Percentiles rank a stretch among this genome's conserved stretches.
These are phyloP conservation scores for Alternaria metachromatica DNA, from an alignment of 2,329 filamentous ascomycete species.

Conservation along the genomic window DNA sequence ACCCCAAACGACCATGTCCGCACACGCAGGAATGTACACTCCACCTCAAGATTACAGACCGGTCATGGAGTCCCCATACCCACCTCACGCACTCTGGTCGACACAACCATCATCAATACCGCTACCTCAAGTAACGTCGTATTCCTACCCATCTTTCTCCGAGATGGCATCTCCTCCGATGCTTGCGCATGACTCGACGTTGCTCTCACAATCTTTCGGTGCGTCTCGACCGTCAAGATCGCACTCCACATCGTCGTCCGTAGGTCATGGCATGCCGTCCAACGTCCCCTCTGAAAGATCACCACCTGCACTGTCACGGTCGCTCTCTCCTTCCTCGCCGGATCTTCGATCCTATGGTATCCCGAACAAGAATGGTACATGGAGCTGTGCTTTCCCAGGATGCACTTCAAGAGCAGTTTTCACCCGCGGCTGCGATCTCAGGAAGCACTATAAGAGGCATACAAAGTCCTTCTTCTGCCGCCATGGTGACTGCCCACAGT, in stretches of 20 bases:
- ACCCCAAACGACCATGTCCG: slow-evolving; percentile 30
- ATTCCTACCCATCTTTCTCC: slow-evolving; percentile 44
- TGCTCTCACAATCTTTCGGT: slow-evolving; percentile 29
- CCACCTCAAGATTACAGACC: slow-evolving; percentile 40
- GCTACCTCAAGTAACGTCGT: slow-evolving; percentile 39
- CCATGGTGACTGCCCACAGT: slow-evolving; percentile 64
- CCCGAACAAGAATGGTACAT: slow-evolving; percentile 57
- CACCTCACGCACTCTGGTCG: slow-evolving; percentile 41
- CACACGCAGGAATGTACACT: slow-evolving; percentile 35
- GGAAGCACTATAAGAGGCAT: slow-evolving; percentile 69
- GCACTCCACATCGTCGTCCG: slow-evolving; percentile 44
- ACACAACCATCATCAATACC: slow-evolving; percentile 38
- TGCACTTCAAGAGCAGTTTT: slow-evolving; percentile 66
- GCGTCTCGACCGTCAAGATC: slow-evolving; percentile 40
- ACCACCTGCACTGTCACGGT: slow-evolving; percentile 44
- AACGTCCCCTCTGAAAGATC: slow-evolving; percentile 36
- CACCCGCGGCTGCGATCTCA: slow-evolving; percentile 65
- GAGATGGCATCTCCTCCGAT: slow-evolving; percentile 33
- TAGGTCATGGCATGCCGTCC: slow-evolving; percentile 33
- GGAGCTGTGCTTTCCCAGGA: slow-evolving; percentile 65
- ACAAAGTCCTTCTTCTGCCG: slow-evolving; percentile 68
- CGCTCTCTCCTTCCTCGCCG: slow-evolving; percentile 48
- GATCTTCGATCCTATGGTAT: slow-evolving; percentile 52
- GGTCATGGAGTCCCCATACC: slow-evolving; percentile 43
- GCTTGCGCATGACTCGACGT: slow-evolving; percentile 32